Conservation (phyloP, 805 yeast species). For the Sugiyamaella lignohabitans region DNA sequence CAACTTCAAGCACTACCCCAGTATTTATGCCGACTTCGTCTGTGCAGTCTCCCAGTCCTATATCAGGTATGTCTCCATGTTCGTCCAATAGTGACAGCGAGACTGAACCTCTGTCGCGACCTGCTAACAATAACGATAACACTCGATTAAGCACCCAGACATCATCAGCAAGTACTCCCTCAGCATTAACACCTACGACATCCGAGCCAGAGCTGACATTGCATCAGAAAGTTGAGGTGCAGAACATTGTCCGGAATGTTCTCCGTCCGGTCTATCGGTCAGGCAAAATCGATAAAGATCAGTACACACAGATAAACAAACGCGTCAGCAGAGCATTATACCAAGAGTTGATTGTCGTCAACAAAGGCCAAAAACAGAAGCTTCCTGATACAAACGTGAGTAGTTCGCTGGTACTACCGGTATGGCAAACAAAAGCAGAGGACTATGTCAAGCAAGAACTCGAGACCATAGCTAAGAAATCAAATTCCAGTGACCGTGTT, state of each 20-base stretch:
- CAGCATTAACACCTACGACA: no score
- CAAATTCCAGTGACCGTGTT: no score
- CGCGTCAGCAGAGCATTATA: conserved; percentile 57
- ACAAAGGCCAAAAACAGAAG: not conserved
- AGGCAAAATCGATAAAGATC: conserved; percentile 31
- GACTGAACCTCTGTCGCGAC: conserved; percentile 14
- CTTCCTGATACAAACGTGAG: not conserved
- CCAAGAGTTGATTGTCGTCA: conserved; percentile 29
- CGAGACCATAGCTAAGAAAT: no score
- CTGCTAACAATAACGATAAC: no score
- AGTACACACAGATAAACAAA: conserved; percentile 57
- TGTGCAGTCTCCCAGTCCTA: not conserved
- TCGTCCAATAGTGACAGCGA: conserved; percentile 12
- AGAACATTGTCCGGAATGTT: conserved; percentile 47
- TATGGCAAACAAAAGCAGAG: not conserved
- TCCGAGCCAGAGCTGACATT: conserved; percentile 12
- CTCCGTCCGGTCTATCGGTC: conserved; percentile 45
- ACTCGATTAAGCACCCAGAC: not conserved
- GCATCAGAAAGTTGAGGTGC: conserved; percentile 51
- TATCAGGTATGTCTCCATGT: not conserved
- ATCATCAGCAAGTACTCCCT: not conserved
- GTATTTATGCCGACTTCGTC: not conserved
- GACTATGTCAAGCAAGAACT: not conserved
- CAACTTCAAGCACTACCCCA: conserved; percentile 7
- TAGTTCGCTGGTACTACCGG: not conserved